Base-by-base conservation (phyloP, 192 early-diverging fungal genomes). In the Coemansia sp. region DNA sequence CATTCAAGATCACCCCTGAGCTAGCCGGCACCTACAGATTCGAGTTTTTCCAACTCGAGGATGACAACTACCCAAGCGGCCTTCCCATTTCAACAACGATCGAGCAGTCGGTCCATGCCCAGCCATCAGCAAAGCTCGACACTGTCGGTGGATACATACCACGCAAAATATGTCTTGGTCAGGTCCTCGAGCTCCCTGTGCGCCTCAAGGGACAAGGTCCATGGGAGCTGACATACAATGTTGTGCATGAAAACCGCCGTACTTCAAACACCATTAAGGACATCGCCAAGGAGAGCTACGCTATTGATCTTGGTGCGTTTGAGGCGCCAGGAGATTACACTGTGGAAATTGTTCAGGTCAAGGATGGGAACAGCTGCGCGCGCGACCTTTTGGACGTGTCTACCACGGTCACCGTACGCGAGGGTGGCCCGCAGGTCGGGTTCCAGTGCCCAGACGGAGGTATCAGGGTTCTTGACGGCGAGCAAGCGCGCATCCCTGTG, bases 201-300 rank as follows among this genome's bases (percentile, higher is more conserved):
- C 46, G 58, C 3, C 72, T 89, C 53, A 66, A 80, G 40, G 88
- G 86, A 26, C 69, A 80, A 35, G 82, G 64, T 2, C 85, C 86
- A 5, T 89, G 76, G 78, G 66, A 81, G 46, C 69, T 87, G 37
- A 70, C 57, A 3, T 82, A 77, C 66, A 61, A 65, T 29, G 43
- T 82, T 4, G 66, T 71, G 0, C 62, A 82, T 51, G 71, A 68
- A 30, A 51, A 57, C 48, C 63, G 63, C 7, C 66, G 67, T 18
- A 56, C 34, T 3, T 28, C 66, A 2, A 28, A 46, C 26, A 74
- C 69, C 4, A 59, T 72, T 4, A 28, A 52, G 18, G 71, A 39
- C 9, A 74, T 83, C 31, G 29, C 31, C 0, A 66, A 71, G 5
- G 66, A 67, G 48, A 66, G 63, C 35, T 43, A 66, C 39, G 61